Percentiles rank a stretch among this genome's conserved stretches.
phyloP scores from a whole-genome alignment of 208 protist species.

The Crithidia sp. region DNA sequence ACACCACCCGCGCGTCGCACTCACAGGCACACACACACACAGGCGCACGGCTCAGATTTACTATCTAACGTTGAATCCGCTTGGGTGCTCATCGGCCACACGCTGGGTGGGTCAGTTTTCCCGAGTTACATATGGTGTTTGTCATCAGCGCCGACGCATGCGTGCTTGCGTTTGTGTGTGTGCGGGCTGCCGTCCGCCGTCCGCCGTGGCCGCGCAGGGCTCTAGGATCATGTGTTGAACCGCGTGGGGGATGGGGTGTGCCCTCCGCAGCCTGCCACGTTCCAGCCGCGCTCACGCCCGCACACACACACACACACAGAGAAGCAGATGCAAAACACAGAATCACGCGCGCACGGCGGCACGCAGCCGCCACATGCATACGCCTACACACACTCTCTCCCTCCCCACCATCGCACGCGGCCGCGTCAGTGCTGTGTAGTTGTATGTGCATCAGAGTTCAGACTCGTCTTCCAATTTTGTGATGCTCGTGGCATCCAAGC shows the following conservation, averaged over 20 bases:
- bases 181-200: background rate
- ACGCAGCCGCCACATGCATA: too few species aligned
- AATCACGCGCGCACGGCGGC: too few species aligned
- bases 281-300: background rate
- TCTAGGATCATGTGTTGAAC: constrained; percentile 24
- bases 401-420: background rate
- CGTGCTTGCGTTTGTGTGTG: too few species aligned
- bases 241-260: constrained; percentile 14
- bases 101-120: constrained; percentile 41
- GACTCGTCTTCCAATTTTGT: constrained; percentile 17
- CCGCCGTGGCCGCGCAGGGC: background rate
- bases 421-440: constrained; percentile 22
- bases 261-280: constrained; percentile 25
- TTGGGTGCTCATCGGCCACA: constrained; percentile 51
- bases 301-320: background rate
- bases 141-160: constrained; percentile 21
- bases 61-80: constrained; percentile 80
- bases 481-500: background rate
- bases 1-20: background rate
- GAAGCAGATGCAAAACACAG: background rate
- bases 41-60: constrained; percentile 67
- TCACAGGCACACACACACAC: constrained; percentile 24
- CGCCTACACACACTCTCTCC: too few species aligned
- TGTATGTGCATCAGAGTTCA: constrained; percentile 18
- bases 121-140: constrained; percentile 52